These are phyloP conservation scores for Mrakia frigida DNA, from an alignment of 768 basidiomycete genomes.

Conservation along the genomic window DNA sequence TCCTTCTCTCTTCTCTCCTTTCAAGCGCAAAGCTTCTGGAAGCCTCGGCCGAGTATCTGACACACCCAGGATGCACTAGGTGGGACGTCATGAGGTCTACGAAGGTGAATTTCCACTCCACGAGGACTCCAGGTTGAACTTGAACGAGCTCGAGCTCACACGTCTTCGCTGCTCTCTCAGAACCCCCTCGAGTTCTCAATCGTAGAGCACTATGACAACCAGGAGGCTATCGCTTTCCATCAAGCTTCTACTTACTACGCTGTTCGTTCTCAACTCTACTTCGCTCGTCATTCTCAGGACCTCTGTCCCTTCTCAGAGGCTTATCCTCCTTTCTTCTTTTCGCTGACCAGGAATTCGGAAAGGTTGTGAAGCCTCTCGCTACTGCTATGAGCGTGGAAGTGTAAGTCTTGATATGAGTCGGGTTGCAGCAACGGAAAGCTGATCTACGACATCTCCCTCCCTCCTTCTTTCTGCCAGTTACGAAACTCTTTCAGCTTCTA, in stretches of 20 bases:
- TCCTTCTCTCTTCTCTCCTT: not conserved
- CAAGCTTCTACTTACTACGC: not conserved
- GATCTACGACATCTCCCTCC: not conserved
- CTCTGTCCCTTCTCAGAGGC: not conserved
- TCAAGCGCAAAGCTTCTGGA: conserved; percentile 2
- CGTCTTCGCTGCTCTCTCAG: not conserved
- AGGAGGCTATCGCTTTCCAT: not conserved
- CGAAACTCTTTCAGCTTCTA: not conserved
- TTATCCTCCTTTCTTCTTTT: not conserved
- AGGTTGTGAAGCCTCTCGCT: not conserved
- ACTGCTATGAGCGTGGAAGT: not conserved
- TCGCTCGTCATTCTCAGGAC: not conserved
- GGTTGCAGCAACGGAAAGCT: not conserved
- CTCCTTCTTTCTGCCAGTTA: not conserved
- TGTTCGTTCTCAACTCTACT: not conserved
- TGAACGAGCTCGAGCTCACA: not conserved
- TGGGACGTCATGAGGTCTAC: not conserved
- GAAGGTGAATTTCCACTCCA: not conserved
- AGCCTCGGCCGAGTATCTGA: not conserved
- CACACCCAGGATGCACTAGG: not conserved
- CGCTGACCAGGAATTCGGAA: not conserved
- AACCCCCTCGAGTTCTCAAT: not conserved
- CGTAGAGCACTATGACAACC: not conserved
- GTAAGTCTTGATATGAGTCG: not conserved
- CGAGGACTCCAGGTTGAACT: no score